phyloP scores from a whole-genome alignment of 2,329 filamentous ascomycete genomes.

The Trichoderma aggressivum region DNA sequence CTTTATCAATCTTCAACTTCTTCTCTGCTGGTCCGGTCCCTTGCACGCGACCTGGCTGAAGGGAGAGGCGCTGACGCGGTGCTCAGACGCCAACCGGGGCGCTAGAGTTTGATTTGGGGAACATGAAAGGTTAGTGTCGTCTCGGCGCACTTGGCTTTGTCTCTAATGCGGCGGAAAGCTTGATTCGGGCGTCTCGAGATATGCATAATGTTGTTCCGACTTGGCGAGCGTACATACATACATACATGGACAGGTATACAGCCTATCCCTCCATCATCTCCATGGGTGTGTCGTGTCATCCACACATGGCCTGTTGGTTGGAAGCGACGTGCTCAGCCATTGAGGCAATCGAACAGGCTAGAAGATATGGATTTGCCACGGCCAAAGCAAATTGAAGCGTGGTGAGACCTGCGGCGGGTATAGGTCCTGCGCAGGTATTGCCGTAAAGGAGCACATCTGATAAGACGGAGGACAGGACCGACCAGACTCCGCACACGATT shows the following conservation, averaged over 20 bases:
- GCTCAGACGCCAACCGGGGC: background rate
- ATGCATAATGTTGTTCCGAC: constrained; percentile 15
- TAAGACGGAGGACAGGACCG: background rate
- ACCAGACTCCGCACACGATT: background rate
- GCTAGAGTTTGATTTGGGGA: constrained; percentile 11
- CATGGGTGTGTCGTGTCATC: background rate
- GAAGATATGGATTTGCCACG: background rate
- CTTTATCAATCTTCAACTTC: background rate
- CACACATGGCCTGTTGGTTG: background rate
- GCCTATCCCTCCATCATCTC: background rate
- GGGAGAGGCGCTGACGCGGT: constrained; percentile 10
- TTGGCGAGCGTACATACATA: background rate
- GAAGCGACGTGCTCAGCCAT: background rate
- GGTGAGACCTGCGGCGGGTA: background rate
- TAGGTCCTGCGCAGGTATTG: background rate
- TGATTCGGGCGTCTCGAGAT: constrained; percentile 11
- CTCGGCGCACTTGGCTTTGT: constrained; percentile 17
- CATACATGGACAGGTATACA: background rate
- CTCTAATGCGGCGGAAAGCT: constrained; percentile 16
- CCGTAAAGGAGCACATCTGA: background rate
- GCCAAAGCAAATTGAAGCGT: background rate
- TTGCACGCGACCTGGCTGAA: constrained; percentile 9
- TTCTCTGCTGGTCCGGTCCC: background rate
- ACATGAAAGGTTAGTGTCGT: background rate
- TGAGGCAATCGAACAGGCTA: background rate